Conservation (phyloP, 441 rosid genomes). For the Hura crepitans region DNA sequence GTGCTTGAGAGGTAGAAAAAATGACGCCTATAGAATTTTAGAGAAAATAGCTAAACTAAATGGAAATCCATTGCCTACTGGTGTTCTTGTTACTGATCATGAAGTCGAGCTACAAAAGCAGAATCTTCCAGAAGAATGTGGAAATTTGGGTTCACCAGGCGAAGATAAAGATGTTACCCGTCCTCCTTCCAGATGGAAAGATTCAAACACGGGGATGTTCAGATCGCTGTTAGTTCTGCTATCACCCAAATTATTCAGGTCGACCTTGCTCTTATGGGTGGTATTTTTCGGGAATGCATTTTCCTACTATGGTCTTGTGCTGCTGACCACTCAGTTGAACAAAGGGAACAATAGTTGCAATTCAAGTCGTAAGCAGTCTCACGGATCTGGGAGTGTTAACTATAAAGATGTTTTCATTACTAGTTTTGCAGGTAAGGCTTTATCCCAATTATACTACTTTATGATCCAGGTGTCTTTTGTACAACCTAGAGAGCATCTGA, state of each 20-base stretch:
- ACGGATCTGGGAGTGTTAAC: conserved; percentile 40
- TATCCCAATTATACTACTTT: no score
- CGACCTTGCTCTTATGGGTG: conserved; percentile 76
- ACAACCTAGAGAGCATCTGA: background rate
- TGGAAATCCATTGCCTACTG: conserved; percentile 39
- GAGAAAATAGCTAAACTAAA: conserved; percentile 45
- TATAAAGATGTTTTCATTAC: conserved; percentile 73
- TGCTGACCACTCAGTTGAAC: conserved; percentile 86
- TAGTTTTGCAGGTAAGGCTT: conserved; percentile 66
- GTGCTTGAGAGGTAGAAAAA: conserved; percentile 48
- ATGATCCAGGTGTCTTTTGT: background rate
- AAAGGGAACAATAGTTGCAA: conserved; percentile 46
- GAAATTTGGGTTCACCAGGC: conserved; percentile 31
- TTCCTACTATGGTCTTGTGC: conserved; percentile 78
- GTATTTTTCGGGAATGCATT: conserved; percentile 86
- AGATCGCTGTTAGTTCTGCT: conserved; percentile 52
- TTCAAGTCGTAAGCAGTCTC: conserved; percentile 27
- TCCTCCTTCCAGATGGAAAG: conserved; percentile 24
- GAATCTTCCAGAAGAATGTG: conserved; percentile 36
- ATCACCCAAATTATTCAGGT: conserved; percentile 56
- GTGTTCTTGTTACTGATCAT: conserved; percentile 52
- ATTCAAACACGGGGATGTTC: conserved; percentile 36
- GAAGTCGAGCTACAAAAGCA: conserved; percentile 45
- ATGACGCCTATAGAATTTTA: conserved; percentile 43
- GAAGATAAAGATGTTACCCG: conserved; percentile 5